These are phyloP conservation scores for Cercospora citrullina DNA, from an alignment of 2,329 filamentous ascomycete species.

Conservation along the genomic window DNA sequence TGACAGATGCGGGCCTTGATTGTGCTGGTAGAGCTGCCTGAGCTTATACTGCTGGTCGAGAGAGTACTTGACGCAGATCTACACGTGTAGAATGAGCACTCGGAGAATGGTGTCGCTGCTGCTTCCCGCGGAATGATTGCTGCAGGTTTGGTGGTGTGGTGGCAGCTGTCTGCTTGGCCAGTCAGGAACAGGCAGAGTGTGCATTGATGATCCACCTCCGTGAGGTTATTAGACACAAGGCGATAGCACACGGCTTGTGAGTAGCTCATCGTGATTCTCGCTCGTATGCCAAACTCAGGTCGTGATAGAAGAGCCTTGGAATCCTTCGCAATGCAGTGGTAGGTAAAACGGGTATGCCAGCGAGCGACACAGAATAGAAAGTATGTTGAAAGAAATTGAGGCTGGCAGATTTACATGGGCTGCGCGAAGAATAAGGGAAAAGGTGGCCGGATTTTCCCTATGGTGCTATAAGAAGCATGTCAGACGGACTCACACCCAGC, in stretches of 20 bases:
- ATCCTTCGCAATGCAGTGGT: slow-evolving; percentile 3
- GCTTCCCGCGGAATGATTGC: slow-evolving; percentile 11
- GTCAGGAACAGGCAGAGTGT: slow-evolving; percentile 28
- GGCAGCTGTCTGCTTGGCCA: slow-evolving; percentile 13
- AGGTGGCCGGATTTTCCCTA: slow-evolving; percentile 10
- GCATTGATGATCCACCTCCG: slow-evolving; percentile 27
- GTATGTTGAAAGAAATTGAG: slow-evolving; percentile 11
- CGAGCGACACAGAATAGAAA: slow-evolving; percentile 7
- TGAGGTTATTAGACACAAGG: slow-evolving; percentile 24
- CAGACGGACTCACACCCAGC: slow-evolving; percentile 7
- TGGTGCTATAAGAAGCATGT: slow-evolving; percentile 4
- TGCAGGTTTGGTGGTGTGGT: slow-evolving; percentile 7
- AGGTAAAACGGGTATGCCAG: slow-evolving; percentile 5
- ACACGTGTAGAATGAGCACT: slow-evolving; percentile 32
- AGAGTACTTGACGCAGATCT: slow-evolving; percentile 14
- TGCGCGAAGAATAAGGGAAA: neutral
- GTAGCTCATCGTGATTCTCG: slow-evolving; percentile 15
- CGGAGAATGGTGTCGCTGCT: slow-evolving; percentile 24
- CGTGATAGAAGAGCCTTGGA: neutral
- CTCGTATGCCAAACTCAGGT: neutral
- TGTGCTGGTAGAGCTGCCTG: slow-evolving; percentile 21
- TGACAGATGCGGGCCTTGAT: slow-evolving; percentile 16
- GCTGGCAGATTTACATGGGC: slow-evolving; percentile 4
- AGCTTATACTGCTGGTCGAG: slow-evolving; percentile 12
- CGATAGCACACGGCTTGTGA: slow-evolving; percentile 24